Evolutionary conservation across 129 eudicot species (phyloP).

Genomic region (Helianthus tuberosus): DNA sequence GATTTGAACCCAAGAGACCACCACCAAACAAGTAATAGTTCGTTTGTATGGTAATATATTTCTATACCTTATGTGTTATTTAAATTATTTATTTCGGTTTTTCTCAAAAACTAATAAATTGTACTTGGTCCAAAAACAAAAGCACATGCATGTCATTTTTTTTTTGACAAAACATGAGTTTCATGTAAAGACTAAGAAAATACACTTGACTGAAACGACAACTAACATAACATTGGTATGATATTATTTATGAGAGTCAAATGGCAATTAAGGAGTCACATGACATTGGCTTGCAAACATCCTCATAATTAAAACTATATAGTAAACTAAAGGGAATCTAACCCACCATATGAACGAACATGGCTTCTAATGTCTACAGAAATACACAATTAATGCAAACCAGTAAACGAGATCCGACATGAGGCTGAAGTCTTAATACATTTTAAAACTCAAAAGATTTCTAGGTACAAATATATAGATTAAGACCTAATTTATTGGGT

Average conservation of each 20-base stretch:
- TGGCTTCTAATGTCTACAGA: constrained; percentile 33
- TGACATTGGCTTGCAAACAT: constrained; percentile 50
- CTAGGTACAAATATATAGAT: constrained; percentile 26
- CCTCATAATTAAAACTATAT: constrained; percentile 34
- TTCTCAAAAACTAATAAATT: no score
- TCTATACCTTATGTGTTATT: not conserved
- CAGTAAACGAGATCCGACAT: constrained; percentile 82
- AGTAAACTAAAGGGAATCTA: constrained; percentile 40
- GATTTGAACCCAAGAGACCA: no score
- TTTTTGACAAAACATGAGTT: not conserved
- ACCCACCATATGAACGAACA: constrained; percentile 52
- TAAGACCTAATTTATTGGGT: constrained; percentile 21
- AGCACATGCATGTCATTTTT: not conserved
- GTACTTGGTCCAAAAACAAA: no score
- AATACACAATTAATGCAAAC: constrained; percentile 52
- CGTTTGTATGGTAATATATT: not conserved
- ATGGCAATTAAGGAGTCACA: constrained; percentile 45
- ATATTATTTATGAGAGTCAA: constrained; percentile 39
- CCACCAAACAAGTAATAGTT: no score
- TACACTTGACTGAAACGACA: constrained; percentile 28
- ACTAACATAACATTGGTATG: constrained; percentile 37
- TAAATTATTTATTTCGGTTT: no score
- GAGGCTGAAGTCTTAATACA: constrained; percentile 57
- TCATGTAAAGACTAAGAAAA: not conserved
- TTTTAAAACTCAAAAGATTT: constrained; percentile 41